Conservation (phyloP, 2,329 filamentous ascomycete genomes). For the Exophiala calicioides region DNA sequence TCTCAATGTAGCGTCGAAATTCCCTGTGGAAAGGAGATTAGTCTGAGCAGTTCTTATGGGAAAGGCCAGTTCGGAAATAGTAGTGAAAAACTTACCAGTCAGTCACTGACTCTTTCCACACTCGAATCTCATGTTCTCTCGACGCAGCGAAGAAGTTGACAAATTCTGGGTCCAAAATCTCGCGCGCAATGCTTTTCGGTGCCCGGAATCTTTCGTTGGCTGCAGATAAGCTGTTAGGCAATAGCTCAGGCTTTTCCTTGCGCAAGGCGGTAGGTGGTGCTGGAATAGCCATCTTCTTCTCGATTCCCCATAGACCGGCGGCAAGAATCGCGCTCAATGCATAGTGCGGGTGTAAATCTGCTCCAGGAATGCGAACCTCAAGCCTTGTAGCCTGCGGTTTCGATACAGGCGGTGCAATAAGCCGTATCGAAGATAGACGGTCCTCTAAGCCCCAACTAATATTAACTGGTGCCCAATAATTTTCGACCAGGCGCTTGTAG, state of each 20-base stretch:
- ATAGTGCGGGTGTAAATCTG: conserved; percentile 84
- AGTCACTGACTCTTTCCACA: conserved; percentile 96
- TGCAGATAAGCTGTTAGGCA: conserved; percentile 82
- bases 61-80: neutral
- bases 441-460: conserved; percentile 96
- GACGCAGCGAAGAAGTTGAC: conserved; percentile 93
- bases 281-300: conserved; percentile 82
- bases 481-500: conserved; percentile 95
- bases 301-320: conserved; percentile 83
- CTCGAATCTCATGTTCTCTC: conserved; percentile 82
- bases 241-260: conserved; percentile 72
- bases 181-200: conserved; percentile 81
- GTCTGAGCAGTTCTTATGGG: neutral
- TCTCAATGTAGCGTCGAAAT: conserved; percentile 41
- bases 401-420: conserved; percentile 83
- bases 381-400: conserved; percentile 84
- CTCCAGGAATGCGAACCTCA: conserved; percentile 86
- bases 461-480: conserved; percentile 96
- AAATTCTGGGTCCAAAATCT: conserved; percentile 89
- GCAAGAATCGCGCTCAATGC: conserved; percentile 83
- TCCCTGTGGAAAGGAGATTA: conserved; percentile 59
- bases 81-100: conserved; percentile 57
- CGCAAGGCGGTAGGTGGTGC: conserved; percentile 80
- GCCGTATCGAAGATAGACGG: conserved; percentile 80
- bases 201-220: conserved; percentile 75